Evolutionary conservation across 2,329 filamentous ascomycete species (phyloP).

Genomic region (Pochonia chlamydosporia): DNA sequence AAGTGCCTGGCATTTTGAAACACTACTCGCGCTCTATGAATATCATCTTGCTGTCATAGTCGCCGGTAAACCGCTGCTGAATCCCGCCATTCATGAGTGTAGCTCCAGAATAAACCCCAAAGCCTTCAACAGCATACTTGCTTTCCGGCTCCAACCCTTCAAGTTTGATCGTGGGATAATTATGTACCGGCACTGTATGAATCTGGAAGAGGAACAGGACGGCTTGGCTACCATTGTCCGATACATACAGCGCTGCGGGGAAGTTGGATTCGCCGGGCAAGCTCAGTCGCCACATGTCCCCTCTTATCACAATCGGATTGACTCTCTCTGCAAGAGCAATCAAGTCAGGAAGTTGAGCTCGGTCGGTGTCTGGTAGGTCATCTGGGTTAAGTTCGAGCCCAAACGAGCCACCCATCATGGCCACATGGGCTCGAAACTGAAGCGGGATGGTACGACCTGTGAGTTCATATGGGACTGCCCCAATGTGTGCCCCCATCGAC

Average conservation of each 20-base stretch:
- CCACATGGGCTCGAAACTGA: slow-evolving; percentile 57
- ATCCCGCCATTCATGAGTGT: slow-evolving; percentile 59
- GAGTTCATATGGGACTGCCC: slow-evolving; percentile 52
- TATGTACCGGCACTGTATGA: slow-evolving; percentile 38
- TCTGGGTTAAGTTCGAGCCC: slow-evolving; percentile 57
- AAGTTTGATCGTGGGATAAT: slow-evolving; percentile 46
- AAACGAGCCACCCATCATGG: slow-evolving; percentile 64
- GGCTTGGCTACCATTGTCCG: slow-evolving; percentile 39
- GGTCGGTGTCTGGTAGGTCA: slow-evolving; percentile 44
- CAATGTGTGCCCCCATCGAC: slow-evolving; percentile 60
- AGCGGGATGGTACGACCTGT: slow-evolving; percentile 51
- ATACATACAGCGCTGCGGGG: slow-evolving; percentile 55
- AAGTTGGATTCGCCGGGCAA: slow-evolving; percentile 55
- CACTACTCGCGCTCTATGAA: slow-evolving; percentile 35
- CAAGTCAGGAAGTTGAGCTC: slow-evolving; percentile 44
- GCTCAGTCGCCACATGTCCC: slow-evolving; percentile 54
- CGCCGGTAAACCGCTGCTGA: slow-evolving; percentile 43
- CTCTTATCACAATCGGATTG: slow-evolving; percentile 52
- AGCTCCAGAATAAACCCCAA: slow-evolving; percentile 46
- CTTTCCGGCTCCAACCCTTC: slow-evolving; percentile 51
- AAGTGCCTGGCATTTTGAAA: too few species aligned
- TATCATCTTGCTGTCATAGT: slow-evolving; percentile 53
- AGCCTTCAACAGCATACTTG: slow-evolving; percentile 46
- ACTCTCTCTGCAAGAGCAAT: slow-evolving; percentile 49
- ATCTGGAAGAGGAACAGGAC: slow-evolving; percentile 59